Evolutionary conservation across 169 alveolate species (phyloP).

Genomic region (Cryptosporidium sp.): DNA sequence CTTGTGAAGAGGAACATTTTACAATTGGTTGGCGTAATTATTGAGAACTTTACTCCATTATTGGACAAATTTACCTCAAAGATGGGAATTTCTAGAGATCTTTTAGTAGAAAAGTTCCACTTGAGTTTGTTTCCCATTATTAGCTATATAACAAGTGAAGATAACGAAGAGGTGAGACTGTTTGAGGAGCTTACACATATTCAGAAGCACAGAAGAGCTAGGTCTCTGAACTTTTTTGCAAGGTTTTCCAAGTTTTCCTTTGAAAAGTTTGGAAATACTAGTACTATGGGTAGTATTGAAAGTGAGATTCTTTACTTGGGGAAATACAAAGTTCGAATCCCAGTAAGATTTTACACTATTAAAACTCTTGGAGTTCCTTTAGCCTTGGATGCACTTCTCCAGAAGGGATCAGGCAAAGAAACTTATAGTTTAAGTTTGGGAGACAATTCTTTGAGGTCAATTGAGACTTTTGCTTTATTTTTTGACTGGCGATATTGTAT

Average conservation of each 20-base stretch:
- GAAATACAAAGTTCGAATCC: neutral
- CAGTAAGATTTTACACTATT: slow-evolving; percentile 10
- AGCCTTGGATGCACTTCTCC: slow-evolving; percentile 40
- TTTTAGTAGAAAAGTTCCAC: slow-evolving; percentile 35
- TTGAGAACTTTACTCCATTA: slow-evolving; percentile 16
- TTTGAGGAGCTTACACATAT: slow-evolving; percentile 55
- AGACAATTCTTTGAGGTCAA: slow-evolving; percentile 58
- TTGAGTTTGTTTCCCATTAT: slow-evolving; percentile 29
- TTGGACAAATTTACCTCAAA: neutral
- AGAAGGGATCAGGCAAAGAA: slow-evolving; percentile 31
- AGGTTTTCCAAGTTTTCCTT: slow-evolving; percentile 37
- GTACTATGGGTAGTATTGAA: neutral
- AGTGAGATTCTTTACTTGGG: neutral
- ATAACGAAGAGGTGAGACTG: slow-evolving; percentile 33
- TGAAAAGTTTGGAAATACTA: neutral
- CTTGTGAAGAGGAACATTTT: slow-evolving; percentile 9
- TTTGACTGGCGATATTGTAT: slow-evolving; percentile 57
- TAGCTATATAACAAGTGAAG: slow-evolving; percentile 6
- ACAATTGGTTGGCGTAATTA: neutral
- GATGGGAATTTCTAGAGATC: neutral
- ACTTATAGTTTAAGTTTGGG: slow-evolving; percentile 52
- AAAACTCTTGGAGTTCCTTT: slow-evolving; percentile 32
- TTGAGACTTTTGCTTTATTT: slow-evolving; percentile 23
- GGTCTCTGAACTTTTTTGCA: slow-evolving; percentile 54
- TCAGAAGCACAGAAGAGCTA: slow-evolving; percentile 72